phyloP scores from a whole-genome alignment of 306 rosid genomes.

The Cicer arietinum region DNA sequence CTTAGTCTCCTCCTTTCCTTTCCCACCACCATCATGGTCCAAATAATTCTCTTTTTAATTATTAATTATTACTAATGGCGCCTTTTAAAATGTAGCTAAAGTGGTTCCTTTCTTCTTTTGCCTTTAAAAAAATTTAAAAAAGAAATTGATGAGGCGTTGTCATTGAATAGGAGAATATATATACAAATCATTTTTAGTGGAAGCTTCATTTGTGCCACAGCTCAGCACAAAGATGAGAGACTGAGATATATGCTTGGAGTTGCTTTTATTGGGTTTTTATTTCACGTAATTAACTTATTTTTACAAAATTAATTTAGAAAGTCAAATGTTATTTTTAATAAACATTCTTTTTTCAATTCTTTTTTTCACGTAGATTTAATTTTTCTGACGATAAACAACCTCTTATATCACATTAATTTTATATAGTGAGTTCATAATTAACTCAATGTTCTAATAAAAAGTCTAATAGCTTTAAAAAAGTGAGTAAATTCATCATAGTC shows the following conservation, averaged over 20 bases:
- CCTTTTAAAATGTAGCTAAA: slow-evolving; percentile 40
- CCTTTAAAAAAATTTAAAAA: slow-evolving; percentile 26
- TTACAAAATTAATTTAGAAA: too few relatives aligned
- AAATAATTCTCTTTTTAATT: slow-evolving; percentile 2
- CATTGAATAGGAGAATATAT: slow-evolving; percentile 46
- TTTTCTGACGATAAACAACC: too few relatives aligned
- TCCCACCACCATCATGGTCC: slow-evolving; percentile 34
- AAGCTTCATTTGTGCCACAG: slow-evolving; percentile 49
- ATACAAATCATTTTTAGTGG: slow-evolving; percentile 53
- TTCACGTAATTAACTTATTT: too few relatives aligned
- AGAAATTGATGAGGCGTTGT: slow-evolving; percentile 40
- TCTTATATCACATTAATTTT: too few relatives aligned
- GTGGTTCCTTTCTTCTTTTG: slow-evolving; percentile 34
- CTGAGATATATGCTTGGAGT: slow-evolving; percentile 42
- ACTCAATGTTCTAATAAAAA: too few relatives aligned
- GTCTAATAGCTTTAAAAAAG: not conserved
- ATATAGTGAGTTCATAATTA: too few relatives aligned
- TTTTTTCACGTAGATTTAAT: too few relatives aligned
- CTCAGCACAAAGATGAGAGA: slow-evolving; percentile 37
- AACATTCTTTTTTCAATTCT: too few relatives aligned
- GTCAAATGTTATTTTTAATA: too few relatives aligned
- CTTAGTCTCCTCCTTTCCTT: slow-evolving; percentile 24
- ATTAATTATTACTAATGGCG: slow-evolving; percentile 38
- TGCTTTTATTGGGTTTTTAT: not conserved
- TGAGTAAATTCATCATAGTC: not conserved